Evolutionary conservation across 768 basidiomycete species (phyloP).

Genomic region (Suillus sp.): DNA sequence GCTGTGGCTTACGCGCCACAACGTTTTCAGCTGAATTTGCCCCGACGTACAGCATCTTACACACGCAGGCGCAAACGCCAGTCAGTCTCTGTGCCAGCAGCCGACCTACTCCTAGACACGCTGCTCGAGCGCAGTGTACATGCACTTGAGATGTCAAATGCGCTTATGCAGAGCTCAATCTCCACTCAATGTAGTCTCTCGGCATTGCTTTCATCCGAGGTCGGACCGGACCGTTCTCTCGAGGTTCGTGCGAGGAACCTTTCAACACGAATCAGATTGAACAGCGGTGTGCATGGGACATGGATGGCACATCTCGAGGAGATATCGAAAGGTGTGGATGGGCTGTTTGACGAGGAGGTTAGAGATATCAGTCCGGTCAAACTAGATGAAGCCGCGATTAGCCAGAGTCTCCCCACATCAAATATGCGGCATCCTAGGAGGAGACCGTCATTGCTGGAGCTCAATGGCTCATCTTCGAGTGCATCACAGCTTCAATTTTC

Average conservation of each 20-base stretch:
- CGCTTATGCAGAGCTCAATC: slow-evolving; percentile 73
- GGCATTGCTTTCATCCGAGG: slow-evolving; percentile 50
- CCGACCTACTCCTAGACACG: slow-evolving; percentile 71
- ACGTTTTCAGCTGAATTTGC: slow-evolving; percentile 35
- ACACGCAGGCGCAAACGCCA: slow-evolving; percentile 32
- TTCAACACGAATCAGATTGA: slow-evolving; percentile 51
- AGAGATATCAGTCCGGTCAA: slow-evolving; percentile 13
- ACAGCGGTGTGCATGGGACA: slow-evolving; percentile 45
- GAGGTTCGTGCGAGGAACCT: slow-evolving; percentile 54
- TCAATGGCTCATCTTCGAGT: slow-evolving; percentile 28
- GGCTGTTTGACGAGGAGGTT: slow-evolving; percentile 44
- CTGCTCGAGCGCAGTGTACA: slow-evolving; percentile 80
- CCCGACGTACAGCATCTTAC: slow-evolving; percentile 32
- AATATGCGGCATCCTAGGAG: slow-evolving; percentile 37
- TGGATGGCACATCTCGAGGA: slow-evolving; percentile 74
- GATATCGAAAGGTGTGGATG: slow-evolving; percentile 64
- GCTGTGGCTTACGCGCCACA: slow-evolving; percentile 27
- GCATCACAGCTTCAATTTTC: slow-evolving; percentile 53
- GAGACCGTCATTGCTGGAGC: slow-evolving; percentile 49
- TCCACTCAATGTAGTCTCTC: slow-evolving; percentile 63
- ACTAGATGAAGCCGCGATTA: slow-evolving; percentile 33
- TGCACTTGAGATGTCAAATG: slow-evolving; percentile 85
- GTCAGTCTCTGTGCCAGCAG: slow-evolving; percentile 20
- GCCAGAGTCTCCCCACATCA: slow-evolving; percentile 48
- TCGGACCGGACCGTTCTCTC: slow-evolving; percentile 45